These are phyloP conservation scores for Ajuga chamaepitys DNA, from an alignment of 257 asterid species.

Conservation along the genomic window DNA sequence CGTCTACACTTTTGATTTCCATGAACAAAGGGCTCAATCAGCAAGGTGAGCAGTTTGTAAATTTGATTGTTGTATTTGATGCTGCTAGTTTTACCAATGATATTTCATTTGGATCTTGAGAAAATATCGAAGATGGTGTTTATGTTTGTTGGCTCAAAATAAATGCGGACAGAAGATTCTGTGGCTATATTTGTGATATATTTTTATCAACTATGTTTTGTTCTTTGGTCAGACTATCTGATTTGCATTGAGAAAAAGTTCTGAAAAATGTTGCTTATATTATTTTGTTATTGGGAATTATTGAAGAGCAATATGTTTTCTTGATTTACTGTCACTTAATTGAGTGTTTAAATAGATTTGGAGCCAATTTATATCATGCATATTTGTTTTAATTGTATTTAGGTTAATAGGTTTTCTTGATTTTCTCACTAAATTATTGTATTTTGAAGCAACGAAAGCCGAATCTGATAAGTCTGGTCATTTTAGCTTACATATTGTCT, in stretches of 20 bases:
- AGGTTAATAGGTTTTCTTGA: constrained; percentile 19
- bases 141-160: neutral
- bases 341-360: neutral
- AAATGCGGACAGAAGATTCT: neutral
- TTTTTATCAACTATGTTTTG: neutral
- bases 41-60: constrained; percentile 53
- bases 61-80: neutral
- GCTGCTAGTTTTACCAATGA: neutral
- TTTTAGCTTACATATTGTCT: neutral
- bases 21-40: constrained; percentile 86
- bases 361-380: neutral
- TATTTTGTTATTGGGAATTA: neutral
- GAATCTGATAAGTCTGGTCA: neutral
- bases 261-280: neutral
- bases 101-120: neutral
- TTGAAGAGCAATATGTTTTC: neutral
- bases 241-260: neutral
- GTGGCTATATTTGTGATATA: neutral
- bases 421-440: neutral
- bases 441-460: neutral
- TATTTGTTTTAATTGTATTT: neutral
- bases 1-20: constrained; percentile 90
- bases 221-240: neutral
- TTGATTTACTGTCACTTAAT: neutral
- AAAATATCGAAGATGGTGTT: neutral